Evolutionary conservation across 345 rosid species (phyloP).

Genomic region (Arabidopsis arenosa): DNA sequence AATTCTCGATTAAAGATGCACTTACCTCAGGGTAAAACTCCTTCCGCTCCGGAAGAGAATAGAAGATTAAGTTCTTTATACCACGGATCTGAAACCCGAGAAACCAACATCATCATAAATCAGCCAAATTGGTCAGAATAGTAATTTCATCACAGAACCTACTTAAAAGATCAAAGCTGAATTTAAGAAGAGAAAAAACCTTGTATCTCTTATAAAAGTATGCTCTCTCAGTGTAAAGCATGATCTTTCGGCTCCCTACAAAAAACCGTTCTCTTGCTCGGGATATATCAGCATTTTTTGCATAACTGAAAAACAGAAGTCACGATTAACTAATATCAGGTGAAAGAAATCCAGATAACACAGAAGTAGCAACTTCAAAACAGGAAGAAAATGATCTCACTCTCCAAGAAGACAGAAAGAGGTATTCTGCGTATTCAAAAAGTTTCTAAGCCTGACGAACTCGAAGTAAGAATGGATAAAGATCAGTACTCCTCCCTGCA

Average conservation of each 20-base stretch:
- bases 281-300: slow-evolving; percentile 72
- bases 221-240: slow-evolving; percentile 90
- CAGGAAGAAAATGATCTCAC: slow-evolving; percentile 52
- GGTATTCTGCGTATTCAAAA: slow-evolving; percentile 83
- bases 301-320: slow-evolving; percentile 55
- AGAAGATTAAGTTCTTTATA: slow-evolving; percentile 72
- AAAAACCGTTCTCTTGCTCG: slow-evolving; percentile 81
- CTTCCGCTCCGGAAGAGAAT: slow-evolving; percentile 91
- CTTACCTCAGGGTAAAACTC: slow-evolving; percentile 94
- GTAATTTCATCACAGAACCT: neutral
- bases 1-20: slow-evolving; percentile 12
- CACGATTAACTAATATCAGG: neutral
- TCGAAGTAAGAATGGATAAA: slow-evolving; percentile 89
- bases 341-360: slow-evolving; percentile 24
- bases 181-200: slow-evolving; percentile 46
- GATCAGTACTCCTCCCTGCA: slow-evolving; percentile 88
- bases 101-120: slow-evolving; percentile 9
- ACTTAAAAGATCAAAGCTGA: slow-evolving; percentile 4
- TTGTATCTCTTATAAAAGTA: slow-evolving; percentile 89
- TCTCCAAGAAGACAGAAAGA: slow-evolving; percentile 90
- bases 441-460: slow-evolving; percentile 80
- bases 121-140: neutral
- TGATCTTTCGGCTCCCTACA: slow-evolving; percentile 68
- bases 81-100: slow-evolving; percentile 77
- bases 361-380: neutral